Base-by-base conservation (phyloP, 2,329 filamentous ascomycete genomes). In the Penicillium corylophilum region DNA sequence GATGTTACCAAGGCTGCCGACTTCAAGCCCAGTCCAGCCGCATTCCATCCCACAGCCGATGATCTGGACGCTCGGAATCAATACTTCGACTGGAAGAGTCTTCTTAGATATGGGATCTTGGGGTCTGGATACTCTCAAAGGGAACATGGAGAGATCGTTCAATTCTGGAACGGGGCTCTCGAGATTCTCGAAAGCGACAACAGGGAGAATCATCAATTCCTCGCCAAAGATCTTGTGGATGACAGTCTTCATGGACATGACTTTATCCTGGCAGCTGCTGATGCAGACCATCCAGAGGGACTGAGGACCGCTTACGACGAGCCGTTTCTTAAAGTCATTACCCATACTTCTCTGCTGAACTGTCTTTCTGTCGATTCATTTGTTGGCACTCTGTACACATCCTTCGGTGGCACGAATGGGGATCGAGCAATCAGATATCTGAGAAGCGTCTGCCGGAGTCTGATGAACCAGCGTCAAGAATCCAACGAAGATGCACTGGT, bases 391-490 rank as follows among this genome's bases (percentile, higher is more conserved):
- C 20, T 55, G 13, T 55, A 55, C 33, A 24, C 26, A 45, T 42
- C 22, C 43, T 55, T 55, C 12, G 18, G 50, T 23, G 39, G 50
- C 3, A 31, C 46, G 15, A 55, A 55, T 48, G 26, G 53, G 44
- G 53, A 55, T 48, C 53, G 50, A 53, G 53, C 46, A 39, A 53
- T 55, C 20, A 26, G 39, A 18, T 55, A 28, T 47, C 39, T 55
- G 20, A 28, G n/a, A 35, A 26, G 23, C 26, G 28, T 53, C 12
- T 55, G 39, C n/a, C 28, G 10, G 31, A 38, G 4, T 20, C 31
- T 55, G 9, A 39, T 39, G 2, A 29, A 28, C n/a, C 38, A 5
- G 23, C n/a, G 26, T 42, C 28, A 54, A 20, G 5, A 48, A 0
- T 38, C 12, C 9, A 31, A 9, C 22, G 28, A 48, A 10, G 20